These are phyloP conservation scores for Mediolabrus comicus DNA, from an alignment of 108 stramenopile genomes.

Conservation along the genomic window DNA sequence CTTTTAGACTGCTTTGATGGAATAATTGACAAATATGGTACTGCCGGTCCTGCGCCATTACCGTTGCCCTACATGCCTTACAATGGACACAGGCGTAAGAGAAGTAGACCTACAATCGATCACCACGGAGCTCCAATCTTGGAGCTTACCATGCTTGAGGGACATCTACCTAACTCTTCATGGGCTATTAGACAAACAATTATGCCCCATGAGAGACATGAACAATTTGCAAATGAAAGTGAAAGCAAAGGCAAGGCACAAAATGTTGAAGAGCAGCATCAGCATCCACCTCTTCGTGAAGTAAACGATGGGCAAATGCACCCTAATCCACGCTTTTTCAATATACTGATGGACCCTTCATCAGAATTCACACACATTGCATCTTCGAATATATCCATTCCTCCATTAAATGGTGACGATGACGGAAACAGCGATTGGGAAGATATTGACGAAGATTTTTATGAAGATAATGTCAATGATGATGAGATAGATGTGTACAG, in stretches of 20 bases:
- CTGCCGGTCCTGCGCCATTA: too few species aligned
- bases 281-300: not conserved
- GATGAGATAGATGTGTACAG: too few species aligned
- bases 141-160: conserved; percentile 18
- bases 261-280: conserved; percentile 1
- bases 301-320: conserved; percentile 6
- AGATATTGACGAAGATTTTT: not conserved
- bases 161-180: conserved; percentile 39
- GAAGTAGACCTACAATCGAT: conserved; percentile 19
- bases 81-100: conserved; percentile 31
- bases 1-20: conserved; percentile 55
- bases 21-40: conserved; percentile 18
- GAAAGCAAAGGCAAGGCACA: not conserved
- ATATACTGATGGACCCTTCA: conserved; percentile 23
- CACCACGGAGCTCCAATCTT: conserved; percentile 22
- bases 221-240: conserved; percentile 11
- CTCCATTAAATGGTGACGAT: not conserved
- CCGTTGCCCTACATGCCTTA: conserved; percentile 12
- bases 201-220: conserved; percentile 24
- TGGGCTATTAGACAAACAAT: conserved; percentile 32
- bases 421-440: not conserved
- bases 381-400: conserved; percentile 15
- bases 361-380: conserved; percentile 6
- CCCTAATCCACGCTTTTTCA: conserved; percentile 26
- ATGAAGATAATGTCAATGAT: too few species aligned